Evolutionary conservation across 176 grass and related monocot genomes (phyloP).

Genomic region (Juncus inflexus): DNA sequence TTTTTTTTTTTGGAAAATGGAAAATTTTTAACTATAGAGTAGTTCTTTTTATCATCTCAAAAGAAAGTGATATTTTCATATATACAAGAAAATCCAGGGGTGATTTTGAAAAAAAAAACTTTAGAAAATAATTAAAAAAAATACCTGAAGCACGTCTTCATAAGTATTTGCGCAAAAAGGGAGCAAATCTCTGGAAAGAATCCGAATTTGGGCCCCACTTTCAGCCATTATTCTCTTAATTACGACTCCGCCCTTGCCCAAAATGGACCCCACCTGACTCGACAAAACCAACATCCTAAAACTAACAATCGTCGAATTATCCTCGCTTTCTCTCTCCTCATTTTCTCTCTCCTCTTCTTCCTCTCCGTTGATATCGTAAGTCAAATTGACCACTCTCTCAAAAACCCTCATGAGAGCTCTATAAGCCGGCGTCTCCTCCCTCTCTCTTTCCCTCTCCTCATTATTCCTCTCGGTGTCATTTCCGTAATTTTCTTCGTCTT

Average conservation of each 20-base stretch:
- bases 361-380: conserved; percentile 28
- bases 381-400: conserved; percentile 52
- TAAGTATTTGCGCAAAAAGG: conserved; percentile 56
- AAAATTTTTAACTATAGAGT: no score
- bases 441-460: conserved; percentile 34
- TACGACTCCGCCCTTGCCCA: conserved; percentile 70
- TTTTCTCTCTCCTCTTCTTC: conserved; percentile 31
- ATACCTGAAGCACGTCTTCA: conserved; percentile 85
- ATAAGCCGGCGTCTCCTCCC: conserved; percentile 33
- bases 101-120: conserved; percentile 7
- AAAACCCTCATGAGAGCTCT: conserved; percentile 68
- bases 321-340: conserved; percentile 32
- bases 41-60: no score
- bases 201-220: conserved; percentile 62
- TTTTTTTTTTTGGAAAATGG: no score
- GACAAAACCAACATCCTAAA: conserved; percentile 71
- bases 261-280: conserved; percentile 75
- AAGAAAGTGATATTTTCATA: no score
- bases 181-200: conserved; percentile 70
- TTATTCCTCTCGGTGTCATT: not conserved
- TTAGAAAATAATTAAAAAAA: conserved; percentile 10
- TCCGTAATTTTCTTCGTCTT: not conserved
- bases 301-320: conserved; percentile 37
- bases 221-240: conserved; percentile 79
- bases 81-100: conserved; percentile 1